Conservation (phyloP, 2,329 filamentous ascomycete species). For the Botryosphaeria dothidea region DNA sequence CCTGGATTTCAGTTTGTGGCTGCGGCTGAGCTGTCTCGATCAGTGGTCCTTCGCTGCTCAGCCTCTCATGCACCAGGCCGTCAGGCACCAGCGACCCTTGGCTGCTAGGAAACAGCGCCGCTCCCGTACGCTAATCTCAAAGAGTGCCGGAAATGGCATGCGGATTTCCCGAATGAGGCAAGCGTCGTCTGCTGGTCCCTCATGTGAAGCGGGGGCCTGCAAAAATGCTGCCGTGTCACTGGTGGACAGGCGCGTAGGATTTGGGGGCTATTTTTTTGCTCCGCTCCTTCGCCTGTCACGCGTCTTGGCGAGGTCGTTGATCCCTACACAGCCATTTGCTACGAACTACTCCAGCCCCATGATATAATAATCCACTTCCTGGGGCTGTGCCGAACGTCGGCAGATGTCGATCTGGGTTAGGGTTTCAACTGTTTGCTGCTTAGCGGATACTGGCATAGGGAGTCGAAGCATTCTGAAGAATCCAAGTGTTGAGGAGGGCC, state of each 20-base stretch:
- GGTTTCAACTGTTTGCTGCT: not conserved
- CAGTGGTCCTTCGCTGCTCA: not conserved
- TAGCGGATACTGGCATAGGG: not conserved
- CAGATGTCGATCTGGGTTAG: not conserved
- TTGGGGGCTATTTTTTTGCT: not conserved
- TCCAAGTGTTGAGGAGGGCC: too few species aligned
- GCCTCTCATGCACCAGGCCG: constrained; percentile 3
- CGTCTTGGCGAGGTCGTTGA: not conserved
- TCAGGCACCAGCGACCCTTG: not conserved
- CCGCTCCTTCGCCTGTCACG: not conserved
- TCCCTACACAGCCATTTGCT: not conserved
- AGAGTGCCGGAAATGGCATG: not conserved
- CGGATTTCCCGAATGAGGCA: not conserved
- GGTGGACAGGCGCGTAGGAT: constrained; percentile 1
- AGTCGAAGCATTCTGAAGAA: too few species aligned
- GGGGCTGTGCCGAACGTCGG: not conserved
- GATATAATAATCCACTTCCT: not conserved
- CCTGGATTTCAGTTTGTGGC: not conserved
- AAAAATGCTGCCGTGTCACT: not conserved
- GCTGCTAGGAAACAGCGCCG: not conserved
- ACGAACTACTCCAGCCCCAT: not conserved
- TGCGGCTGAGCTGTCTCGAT: constrained; percentile 6
- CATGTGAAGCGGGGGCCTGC: not conserved
- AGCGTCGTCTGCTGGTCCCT: not conserved
- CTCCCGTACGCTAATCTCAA: constrained; percentile 5